phyloP scores from a whole-genome alignment of 441 rosid genomes.

The Corymbia citriodora region DNA sequence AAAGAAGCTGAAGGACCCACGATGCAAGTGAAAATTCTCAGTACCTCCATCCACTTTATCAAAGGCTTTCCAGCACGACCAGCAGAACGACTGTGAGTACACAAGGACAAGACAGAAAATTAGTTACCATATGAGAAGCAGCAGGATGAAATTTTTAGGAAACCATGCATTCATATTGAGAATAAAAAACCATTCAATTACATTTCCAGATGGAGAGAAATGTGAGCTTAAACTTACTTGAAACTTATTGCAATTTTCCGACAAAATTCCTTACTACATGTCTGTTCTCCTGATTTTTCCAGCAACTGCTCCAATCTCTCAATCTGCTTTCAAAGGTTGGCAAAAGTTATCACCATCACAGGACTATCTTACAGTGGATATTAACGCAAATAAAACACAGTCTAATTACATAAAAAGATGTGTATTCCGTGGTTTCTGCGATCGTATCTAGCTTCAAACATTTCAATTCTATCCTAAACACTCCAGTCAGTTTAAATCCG shows the following conservation, averaged over 20 bases:
- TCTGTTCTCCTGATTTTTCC: slow-evolving; percentile 17
- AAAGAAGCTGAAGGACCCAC: neutral
- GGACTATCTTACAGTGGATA: neutral
- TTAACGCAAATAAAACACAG: neutral
- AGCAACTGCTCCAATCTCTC: slow-evolving; percentile 56
- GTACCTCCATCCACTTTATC: slow-evolving; percentile 60
- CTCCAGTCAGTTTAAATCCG: neutral
- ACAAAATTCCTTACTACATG: slow-evolving; percentile 34
- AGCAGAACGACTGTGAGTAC: slow-evolving; percentile 45
- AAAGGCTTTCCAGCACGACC: slow-evolving; percentile 69
- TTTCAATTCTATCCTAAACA: neutral
- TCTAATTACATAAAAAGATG: neutral
- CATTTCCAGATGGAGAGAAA: neutral
- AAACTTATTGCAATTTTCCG: slow-evolving; percentile 51
- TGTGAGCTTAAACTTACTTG: slow-evolving; percentile 30
- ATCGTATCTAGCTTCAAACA: neutral
- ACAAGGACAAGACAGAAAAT: slow-evolving; percentile 3
- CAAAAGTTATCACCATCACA: neutral
- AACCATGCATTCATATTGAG: neutral
- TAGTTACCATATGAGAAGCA: neutral
- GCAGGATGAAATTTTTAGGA: neutral
- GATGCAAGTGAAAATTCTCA: neutral
- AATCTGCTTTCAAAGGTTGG: slow-evolving; percentile 16
- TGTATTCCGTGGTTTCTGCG: neutral
- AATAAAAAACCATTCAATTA: neutral